A percentile compares a stretch with the other conserved stretches of the same genome.
phyloP scores from a whole-genome alignment of 1,284 basidiomycete genomes.

The Athelia sp. region DNA sequence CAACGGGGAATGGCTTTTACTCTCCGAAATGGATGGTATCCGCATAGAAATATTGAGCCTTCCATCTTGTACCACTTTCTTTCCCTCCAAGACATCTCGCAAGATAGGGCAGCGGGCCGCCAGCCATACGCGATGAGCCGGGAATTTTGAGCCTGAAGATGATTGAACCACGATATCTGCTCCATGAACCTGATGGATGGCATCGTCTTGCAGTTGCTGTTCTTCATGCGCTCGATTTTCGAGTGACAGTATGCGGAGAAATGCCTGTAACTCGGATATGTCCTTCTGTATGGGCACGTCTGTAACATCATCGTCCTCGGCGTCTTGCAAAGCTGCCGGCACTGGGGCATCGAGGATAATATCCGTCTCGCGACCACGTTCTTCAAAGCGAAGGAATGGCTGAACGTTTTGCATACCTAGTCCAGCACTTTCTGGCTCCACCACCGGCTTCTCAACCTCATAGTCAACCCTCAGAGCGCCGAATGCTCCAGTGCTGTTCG shows the following conservation, averaged over 20 bases:
- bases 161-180: constrained; percentile 60
- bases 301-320: constrained; percentile 34
- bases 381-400: not conserved
- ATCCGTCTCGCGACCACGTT: not conserved
- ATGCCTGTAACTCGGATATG: constrained; percentile 34
- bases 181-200: constrained; percentile 34
- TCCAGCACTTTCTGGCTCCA: constrained; percentile 2
- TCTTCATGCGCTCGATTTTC: not conserved
- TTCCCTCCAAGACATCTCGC: constrained; percentile 35
- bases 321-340: constrained; percentile 6
- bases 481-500: constrained; percentile 87
- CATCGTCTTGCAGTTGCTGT: constrained; percentile 3
- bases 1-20: constrained; percentile 13
- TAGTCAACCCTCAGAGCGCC: constrained; percentile 83
- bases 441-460: constrained; percentile 56
- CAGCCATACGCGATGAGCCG: constrained; percentile 66
- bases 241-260: constrained; percentile 32
- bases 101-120: constrained; percentile 56
- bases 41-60: constrained; percentile 27
- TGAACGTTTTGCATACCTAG: not conserved
- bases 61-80: constrained; percentile 22
- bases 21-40: too few relatives aligned
- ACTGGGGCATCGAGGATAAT: not conserved
- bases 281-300: constrained; percentile 45
- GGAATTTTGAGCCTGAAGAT: constrained; percentile 30